A percentile compares a stretch with the other conserved stretches of the same genome.
These are phyloP conservation scores for Collybiopsis luxurians DNA, from an alignment of 768 basidiomycete species.

Conservation along the genomic window DNA sequence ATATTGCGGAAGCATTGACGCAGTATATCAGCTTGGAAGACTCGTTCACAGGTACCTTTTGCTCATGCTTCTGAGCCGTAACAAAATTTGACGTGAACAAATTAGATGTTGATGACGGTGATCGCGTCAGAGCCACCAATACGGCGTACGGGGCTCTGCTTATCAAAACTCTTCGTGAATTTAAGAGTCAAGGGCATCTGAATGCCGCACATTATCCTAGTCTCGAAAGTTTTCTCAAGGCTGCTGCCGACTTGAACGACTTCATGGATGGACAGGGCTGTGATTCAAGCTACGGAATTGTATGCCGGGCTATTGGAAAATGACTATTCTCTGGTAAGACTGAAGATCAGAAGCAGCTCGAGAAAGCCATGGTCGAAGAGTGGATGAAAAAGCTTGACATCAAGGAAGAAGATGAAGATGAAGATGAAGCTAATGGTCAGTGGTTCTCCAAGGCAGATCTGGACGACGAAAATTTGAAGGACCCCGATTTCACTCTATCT, in stretches of 20 bases:
- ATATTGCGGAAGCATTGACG: constrained; percentile 29
- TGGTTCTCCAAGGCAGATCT: constrained; percentile 29
- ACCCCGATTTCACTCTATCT: constrained; percentile 22
- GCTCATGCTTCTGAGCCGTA: constrained; percentile 4
- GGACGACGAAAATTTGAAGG: constrained; percentile 22
- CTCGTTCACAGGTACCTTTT: constrained; percentile 31
- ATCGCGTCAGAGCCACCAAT: constrained; percentile 19
- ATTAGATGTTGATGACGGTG: constrained; percentile 11
- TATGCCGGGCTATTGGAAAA: constrained; percentile 33
- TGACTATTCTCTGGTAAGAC: constrained; percentile 16
- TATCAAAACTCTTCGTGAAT: not conserved
- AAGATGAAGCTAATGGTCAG: constrained; percentile 11
- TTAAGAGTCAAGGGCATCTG: not conserved
- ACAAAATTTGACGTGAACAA: not conserved
- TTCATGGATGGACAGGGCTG: constrained; percentile 16
- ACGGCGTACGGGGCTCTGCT: constrained; percentile 14
- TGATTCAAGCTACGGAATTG: constrained; percentile 21
- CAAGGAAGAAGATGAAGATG: constrained; percentile 16
- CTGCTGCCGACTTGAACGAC: not conserved
- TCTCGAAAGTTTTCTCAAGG: not conserved
- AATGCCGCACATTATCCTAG: not conserved
- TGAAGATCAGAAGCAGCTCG: constrained; percentile 22
- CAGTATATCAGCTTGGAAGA: constrained; percentile 28
- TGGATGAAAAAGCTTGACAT: constrained; percentile 23
- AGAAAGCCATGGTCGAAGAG: constrained; percentile 28